phyloP scores from a whole-genome alignment of 2,329 filamentous ascomycete genomes.

The Penicillium expansum region DNA sequence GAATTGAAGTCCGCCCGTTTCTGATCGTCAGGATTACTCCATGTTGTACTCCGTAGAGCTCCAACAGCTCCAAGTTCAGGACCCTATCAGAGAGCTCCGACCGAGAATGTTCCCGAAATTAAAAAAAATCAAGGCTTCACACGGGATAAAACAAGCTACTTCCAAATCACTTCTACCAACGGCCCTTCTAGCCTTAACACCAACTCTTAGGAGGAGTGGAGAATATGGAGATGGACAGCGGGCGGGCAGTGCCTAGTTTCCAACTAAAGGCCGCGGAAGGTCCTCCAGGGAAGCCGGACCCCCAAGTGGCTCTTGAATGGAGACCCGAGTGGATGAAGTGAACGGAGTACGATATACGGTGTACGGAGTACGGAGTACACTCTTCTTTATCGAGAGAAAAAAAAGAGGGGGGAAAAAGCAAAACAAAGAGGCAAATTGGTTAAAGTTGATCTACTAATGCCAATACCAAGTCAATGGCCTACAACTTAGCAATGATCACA shows the following conservation, averaged over 20 bases:
- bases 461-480: neutral
- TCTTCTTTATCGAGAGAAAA: neutral
- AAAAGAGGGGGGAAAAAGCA: neutral
- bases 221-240: slow-evolving; percentile 25
- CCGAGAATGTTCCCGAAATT: neutral
- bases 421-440: slow-evolving; percentile 2
- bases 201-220: slow-evolving; percentile 12
- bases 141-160: slow-evolving; percentile 1
- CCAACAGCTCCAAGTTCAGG: neutral
- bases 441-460: neutral
- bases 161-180: neutral
- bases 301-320: slow-evolving; percentile 5
- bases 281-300: slow-evolving; percentile 17
- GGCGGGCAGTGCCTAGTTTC: slow-evolving; percentile 28
- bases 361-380: neutral
- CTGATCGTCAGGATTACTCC: slow-evolving; percentile 4
- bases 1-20: neutral
- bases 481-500: neutral
- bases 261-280: slow-evolving; percentile 21
- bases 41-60: neutral
- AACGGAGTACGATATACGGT: neutral
- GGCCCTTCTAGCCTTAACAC: slow-evolving; percentile 7
- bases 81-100: neutral
- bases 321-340: neutral
- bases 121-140: neutral